phyloP scores from a whole-genome alignment of 106 monocot genomes.

The Allium sativum region DNA sequence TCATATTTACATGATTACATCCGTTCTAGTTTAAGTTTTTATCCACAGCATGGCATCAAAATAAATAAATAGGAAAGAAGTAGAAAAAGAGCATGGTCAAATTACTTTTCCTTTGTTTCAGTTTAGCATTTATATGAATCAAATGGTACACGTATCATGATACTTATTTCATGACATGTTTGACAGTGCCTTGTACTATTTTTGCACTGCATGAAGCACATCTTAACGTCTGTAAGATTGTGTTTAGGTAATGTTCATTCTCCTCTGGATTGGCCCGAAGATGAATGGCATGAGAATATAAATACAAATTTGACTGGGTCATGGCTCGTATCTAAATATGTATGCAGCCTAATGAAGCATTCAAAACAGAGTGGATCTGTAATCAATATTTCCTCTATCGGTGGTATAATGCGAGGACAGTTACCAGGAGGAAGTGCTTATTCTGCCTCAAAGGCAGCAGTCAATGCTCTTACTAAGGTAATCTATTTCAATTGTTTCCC shows the following conservation, averaged over 20 bases:
- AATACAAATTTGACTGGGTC: conserved; percentile 56
- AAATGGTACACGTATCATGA: too few species aligned
- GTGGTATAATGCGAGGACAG: conserved; percentile 44
- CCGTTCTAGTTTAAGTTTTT: too few species aligned
- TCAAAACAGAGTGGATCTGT: conserved; percentile 50
- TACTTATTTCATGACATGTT: too few species aligned
- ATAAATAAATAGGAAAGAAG: too few species aligned
- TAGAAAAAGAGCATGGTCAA: too few species aligned
- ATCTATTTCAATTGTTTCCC: not conserved
- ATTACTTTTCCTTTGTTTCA: too few species aligned
- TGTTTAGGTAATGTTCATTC: conserved; percentile 39
- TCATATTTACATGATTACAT: too few species aligned
- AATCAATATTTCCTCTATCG: conserved; percentile 65
- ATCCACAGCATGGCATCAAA: too few species aligned
- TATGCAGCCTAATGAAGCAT: conserved; percentile 48
- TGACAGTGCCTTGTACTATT: too few species aligned
- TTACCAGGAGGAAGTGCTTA: conserved; percentile 51
- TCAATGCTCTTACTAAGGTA: conserved; percentile 53
- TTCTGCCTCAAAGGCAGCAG: conserved; percentile 45
- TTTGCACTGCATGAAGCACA: too few species aligned
- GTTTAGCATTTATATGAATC: too few species aligned
- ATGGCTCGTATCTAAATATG: conserved; percentile 63
- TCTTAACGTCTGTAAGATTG: not conserved
- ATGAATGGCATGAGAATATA: conserved; percentile 44
- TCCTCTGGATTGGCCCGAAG: conserved; percentile 50